These are phyloP conservation scores for Beauveria varroae DNA, from an alignment of 2,329 filamentous ascomycete genomes.

Conservation along the genomic window DNA sequence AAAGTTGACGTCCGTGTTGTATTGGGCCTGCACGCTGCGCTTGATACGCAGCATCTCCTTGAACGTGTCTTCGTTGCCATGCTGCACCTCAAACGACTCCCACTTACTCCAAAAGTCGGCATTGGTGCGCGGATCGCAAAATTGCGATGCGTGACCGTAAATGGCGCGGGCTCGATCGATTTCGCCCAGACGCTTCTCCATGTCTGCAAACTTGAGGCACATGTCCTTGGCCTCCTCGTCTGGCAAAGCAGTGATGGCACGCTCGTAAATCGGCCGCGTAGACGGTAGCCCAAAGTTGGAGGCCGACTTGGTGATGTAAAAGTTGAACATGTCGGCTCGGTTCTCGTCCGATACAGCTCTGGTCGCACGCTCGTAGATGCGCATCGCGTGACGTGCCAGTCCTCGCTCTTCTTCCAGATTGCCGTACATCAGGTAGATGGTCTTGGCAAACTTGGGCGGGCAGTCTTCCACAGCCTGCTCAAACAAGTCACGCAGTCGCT, in stretches of 20 bases:
- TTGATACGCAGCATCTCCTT: conserved; percentile 99
- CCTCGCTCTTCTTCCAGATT: conserved; percentile 94
- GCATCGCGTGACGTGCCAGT: conserved; percentile 92
- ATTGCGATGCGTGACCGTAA: conserved; percentile 93
- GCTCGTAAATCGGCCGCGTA: conserved; percentile 91
- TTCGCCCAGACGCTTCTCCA: conserved; percentile 85
- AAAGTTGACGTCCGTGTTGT: conserved; percentile 98
- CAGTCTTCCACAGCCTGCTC: conserved; percentile 95
- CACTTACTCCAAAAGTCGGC: conserved; percentile 92
- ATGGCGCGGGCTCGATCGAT: conserved; percentile 94
- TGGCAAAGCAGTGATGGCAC: conserved; percentile 86
- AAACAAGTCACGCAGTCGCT: conserved; percentile 87
- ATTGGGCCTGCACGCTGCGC: conserved; percentile 92
- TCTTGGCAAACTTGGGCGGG: conserved; percentile 91
- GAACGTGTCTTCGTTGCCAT: conserved; percentile 98
- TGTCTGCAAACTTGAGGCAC: conserved; percentile 98
- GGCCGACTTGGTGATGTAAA: conserved; percentile 97
- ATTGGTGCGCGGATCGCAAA: conserved; percentile 89
- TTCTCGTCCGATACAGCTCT: conserved; percentile 93
- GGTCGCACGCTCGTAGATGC: conserved; percentile 96
- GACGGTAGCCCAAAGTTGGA: conserved; percentile 97
- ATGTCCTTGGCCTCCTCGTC: conserved; percentile 92
- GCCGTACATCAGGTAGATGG: conserved; percentile 96
- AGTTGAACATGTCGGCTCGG: conserved; percentile 95
- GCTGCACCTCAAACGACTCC: conserved; percentile 95